Base-by-base conservation (phyloP, 2,329 filamentous ascomycete genomes). In the Colletotrichum spaethianum region DNA sequence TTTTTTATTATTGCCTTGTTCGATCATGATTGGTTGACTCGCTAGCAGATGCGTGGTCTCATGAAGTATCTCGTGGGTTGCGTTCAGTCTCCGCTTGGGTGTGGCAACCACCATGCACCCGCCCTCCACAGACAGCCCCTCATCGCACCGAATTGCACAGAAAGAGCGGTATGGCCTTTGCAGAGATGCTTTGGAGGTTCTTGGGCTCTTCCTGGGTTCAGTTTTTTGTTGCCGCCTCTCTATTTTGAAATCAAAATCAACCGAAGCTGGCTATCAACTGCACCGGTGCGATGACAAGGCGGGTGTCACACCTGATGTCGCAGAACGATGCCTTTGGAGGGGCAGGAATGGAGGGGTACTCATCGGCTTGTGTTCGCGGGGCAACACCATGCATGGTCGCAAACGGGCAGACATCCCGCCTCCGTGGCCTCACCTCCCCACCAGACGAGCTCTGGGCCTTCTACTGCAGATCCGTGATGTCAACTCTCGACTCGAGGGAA, bases 401-500 rank as follows among this genome's bases (percentile, higher is more conserved):
- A 69, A 69, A 69, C 65, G 70, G 64, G 50, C 65, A 56, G 56
- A 18, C 44, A 59, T 59, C 33, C 56, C 33, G 38, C 48, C 56
- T 61, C 66, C 42, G 50, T 60, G 56, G 57, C 57, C 69, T 72
- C 57, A 63, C 57, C 28, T 40, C 60, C 57, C 60, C 60, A 36
- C 44, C 33, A 36, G 46, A 11, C 38, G n/a, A 62, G 44, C 60
- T 63, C 60, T 38, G 48, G 46, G 20, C 40, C 52, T 63, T 14
- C 18, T 52, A 42, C 60, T 46, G 70, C 65, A 69, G 65, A 69
- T 69, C 59, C 60, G 65, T 72, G 65, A 72, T 72, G 70, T 72
- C 70, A 72, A 69, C 62, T 46, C 42, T 59, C 31, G 42, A 40
- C 59, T 46, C 67, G 61, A 52, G 62, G 42, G 48, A 46, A 67